Evolutionary conservation across 1,284 basidiomycete genomes (phyloP), one percentile per base, ranked within the genome.

Genomic region (Ustilago tritici): DNA sequence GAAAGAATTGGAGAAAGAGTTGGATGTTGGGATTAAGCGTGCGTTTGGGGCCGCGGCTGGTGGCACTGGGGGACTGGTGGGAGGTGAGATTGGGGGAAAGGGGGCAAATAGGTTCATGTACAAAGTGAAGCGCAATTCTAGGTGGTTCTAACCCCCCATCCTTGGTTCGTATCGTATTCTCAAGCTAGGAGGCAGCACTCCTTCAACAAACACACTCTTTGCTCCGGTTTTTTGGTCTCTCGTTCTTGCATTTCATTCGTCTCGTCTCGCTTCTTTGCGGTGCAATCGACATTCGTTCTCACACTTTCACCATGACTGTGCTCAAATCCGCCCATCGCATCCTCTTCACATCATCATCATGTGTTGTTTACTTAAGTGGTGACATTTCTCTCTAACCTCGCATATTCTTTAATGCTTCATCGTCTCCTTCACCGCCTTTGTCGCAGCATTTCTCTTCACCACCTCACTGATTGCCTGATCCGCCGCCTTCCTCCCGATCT

Each of bases 391-490:
- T 9, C 32, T 3, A 9, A 46, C 11, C 3, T 12, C 12, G 34
- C 34, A 35, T 4, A 2, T 32, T n/a, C 38, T 19, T 3, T 65
- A 59, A 61, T 73, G 65, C 58, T 73, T 73, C 6, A 23, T 35
- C 1, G 60, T 59, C 38, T 76, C 54, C 35, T 12, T 14, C 9
- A 31, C 41, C n/a, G n/a, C n/a, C 38, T 55, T 53, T 28, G 60
- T 63, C 1, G 28, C 46, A 4, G 56, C 54, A 28, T 72, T 67
- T 10, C 70, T 43, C 49, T 55, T 70, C 19, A 63, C 50, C 3
- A 64, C 73, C 9, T 76, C 58, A 12, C 57, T 31, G 19, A 73
- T 69, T 2, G 76, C 76, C 49, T 68, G 65, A 19, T 74, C 64
- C 3, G 76, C 76, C 0, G 76, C 76, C 47, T 71, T 74, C 1